Evolutionary conservation across 805 yeast species (phyloP).

Genomic region (Sungouiella blattae): DNA sequence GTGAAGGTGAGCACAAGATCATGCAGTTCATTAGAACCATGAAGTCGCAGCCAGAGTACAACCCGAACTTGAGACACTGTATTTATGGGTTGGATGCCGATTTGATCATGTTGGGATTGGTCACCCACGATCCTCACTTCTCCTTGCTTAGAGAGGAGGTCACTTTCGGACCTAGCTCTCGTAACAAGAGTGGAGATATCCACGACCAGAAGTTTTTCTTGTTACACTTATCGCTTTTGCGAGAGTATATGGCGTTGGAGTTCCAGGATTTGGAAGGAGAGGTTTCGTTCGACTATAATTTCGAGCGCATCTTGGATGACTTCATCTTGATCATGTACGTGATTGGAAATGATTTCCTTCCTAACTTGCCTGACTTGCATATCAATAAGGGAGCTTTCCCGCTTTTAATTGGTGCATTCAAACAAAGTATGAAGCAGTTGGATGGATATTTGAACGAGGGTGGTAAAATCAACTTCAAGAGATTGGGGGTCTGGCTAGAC

Average conservation of each 20-base stretch:
- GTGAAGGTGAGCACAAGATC: conserved; percentile 97
- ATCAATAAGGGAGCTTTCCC: conserved; percentile 96
- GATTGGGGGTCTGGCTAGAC: conserved; percentile 74
- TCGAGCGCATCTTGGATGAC: conserved; percentile 89
- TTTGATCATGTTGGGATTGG: conserved; percentile 86
- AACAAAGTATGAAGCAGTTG: conserved; percentile 63
- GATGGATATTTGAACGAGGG: conserved; percentile 84
- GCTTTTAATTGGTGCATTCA: conserved; percentile 82
- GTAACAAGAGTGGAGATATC: conserved; percentile 42
- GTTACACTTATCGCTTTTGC: conserved; percentile 78
- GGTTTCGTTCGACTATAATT: conserved; percentile 67
- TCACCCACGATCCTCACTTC: conserved; percentile 94
- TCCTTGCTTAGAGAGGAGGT: conserved; percentile 95
- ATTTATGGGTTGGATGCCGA: conserved; percentile 96
- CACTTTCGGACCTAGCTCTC: conserved; percentile 62
- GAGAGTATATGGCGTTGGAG: conserved; percentile 90
- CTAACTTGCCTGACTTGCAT: conserved; percentile 90
- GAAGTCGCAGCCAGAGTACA: conserved; percentile 69
- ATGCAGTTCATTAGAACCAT: conserved; percentile 85
- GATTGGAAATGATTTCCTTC: conserved; percentile 96
- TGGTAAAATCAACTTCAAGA: conserved; percentile 74
- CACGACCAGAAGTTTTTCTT: conserved; percentile 78
- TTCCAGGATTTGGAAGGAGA: conserved; percentile 66
- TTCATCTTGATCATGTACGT: conserved; percentile 89
- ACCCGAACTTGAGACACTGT: conserved; percentile 86